Conservation (phyloP, 2,329 filamentous ascomycete species). For the Beauveria rudraprayagi region DNA sequence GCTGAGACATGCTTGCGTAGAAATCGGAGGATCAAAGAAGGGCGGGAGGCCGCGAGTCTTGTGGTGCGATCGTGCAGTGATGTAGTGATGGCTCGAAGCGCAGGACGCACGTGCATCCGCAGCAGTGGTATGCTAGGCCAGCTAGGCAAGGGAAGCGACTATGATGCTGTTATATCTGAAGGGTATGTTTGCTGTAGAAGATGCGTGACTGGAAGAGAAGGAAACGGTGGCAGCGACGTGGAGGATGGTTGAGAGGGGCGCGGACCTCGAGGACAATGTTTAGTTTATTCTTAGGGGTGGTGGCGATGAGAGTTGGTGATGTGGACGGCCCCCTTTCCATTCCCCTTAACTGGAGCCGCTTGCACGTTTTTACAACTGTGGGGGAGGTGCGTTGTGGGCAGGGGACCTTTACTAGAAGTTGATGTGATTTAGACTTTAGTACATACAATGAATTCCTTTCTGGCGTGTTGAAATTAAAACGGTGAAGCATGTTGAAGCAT, state of each 20-base stretch:
- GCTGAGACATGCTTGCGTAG: slow-evolving; percentile 16
- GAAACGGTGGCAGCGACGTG: neutral
- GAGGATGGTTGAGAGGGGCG: slow-evolving; percentile 4
- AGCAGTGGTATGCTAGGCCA: slow-evolving; percentile 5
- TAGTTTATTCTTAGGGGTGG: slow-evolving; percentile 8
- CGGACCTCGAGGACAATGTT: slow-evolving; percentile 5
- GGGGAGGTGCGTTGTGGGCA: neutral
- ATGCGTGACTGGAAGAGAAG: neutral
- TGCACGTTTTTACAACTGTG: neutral
- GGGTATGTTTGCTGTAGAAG: slow-evolving; percentile 8
- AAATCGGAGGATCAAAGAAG: neutral
- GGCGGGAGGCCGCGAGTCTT: neutral
- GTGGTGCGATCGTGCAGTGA: slow-evolving; percentile 1
- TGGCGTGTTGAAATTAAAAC: too few relatives aligned
- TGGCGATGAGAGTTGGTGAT: slow-evolving; percentile 7
- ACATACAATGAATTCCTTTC: too few relatives aligned
- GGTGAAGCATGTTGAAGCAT: neutral
- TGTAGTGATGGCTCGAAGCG: neutral
- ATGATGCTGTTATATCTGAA: slow-evolving; percentile 8
- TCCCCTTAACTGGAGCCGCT: slow-evolving; percentile 7
- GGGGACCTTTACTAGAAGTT: neutral
- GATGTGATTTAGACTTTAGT: too few relatives aligned
- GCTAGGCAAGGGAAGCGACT: slow-evolving; percentile 1
- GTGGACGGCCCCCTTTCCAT: slow-evolving; percentile 10
- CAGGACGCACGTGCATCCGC: slow-evolving; percentile 7